Evolutionary conservation across 176 grass and related monocot genomes (phyloP).

Genomic region (Zea luxurians): DNA sequence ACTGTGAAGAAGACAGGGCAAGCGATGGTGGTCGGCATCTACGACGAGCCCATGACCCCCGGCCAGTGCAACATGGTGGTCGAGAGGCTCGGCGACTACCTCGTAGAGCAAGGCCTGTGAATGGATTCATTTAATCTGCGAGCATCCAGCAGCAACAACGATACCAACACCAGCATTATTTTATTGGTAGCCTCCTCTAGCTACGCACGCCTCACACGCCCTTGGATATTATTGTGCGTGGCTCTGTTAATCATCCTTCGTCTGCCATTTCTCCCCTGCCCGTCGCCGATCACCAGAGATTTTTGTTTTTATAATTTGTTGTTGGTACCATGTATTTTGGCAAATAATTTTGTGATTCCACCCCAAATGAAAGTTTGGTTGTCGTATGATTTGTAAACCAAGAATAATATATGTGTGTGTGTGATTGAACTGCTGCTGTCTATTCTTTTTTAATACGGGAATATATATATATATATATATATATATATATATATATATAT

Average conservation of each 20-base stretch:
- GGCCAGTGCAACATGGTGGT: too few relatives aligned
- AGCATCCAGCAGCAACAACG: not conserved
- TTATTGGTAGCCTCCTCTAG: not conserved
- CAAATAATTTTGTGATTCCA: conserved; percentile 43
- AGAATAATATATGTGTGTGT: conserved; percentile 28
- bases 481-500: too few relatives aligned
- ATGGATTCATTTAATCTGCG: not conserved
- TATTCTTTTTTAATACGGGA: conserved; percentile 17
- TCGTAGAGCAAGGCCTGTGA: too few relatives aligned
- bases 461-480: conserved; percentile 5
- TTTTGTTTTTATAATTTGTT: not conserved
- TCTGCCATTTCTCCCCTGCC: not conserved
- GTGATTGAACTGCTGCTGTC: not conserved
- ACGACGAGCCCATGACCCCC: too few relatives aligned
- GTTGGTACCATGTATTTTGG: conserved; percentile 14
- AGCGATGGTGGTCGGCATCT: too few relatives aligned
- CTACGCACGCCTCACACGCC: not conserved
- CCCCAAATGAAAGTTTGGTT: conserved; percentile 8
- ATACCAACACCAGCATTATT: not conserved
- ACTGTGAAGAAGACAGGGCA: too few relatives aligned
- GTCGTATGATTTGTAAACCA: conserved; percentile 37
- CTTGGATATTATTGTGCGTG: conserved; percentile 24
- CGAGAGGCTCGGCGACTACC: too few relatives aligned
- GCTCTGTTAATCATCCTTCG: not conserved
- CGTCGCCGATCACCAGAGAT: conserved; percentile 14